Evolutionary conservation across 208 protist genomes (phyloP), one percentile per base, ranked within the genome.

Genomic region (Phytomonas francai): DNA sequence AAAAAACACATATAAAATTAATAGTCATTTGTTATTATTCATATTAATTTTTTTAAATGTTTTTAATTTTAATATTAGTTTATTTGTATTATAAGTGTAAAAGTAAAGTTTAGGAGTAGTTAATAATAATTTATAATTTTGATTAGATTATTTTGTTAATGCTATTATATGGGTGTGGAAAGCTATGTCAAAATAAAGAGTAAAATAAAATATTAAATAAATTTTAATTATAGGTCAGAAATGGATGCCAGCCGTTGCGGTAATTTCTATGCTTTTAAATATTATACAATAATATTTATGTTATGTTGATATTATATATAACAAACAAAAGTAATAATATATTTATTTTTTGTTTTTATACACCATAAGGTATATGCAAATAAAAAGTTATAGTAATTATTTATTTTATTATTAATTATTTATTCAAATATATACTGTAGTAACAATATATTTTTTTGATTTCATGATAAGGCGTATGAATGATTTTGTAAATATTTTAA

Each of bases 401-500:
- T 79, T 77, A 79, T 80, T 86, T 60, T 58, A 72, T 74, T 86
- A 80, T 69, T 79, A 78, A 74, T 59, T 74, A 72, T 65, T 86
- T 73, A 73, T 73, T 73, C 63, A 74, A 78, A 79, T 74, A 65
- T 77, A 74, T 75, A 73, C 71, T 78, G 59, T 65, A 80, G 83
- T 71, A 77, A 70, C 84, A 73, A 75, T 74, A 57, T 80, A 62
- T 66, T 72, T 68, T 78, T 88, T 85, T 74, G 74, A 83, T 71
- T 74, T 59, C 76, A 83, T 89, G 83, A 89, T 79, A 89, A 89
- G 83, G 83, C 29, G 72, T 78, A 68, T 70, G 62, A 65, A 81
- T 89, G 83, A 59, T 79, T 82, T 81, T 89, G 77, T 69, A 83
- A 76, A 89, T 89, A 86, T 89, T 86, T 85, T 85, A 83, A 81